phyloP scores from a whole-genome alignment of 73 alveolate species.

The Stentor coeruleus region DNA sequence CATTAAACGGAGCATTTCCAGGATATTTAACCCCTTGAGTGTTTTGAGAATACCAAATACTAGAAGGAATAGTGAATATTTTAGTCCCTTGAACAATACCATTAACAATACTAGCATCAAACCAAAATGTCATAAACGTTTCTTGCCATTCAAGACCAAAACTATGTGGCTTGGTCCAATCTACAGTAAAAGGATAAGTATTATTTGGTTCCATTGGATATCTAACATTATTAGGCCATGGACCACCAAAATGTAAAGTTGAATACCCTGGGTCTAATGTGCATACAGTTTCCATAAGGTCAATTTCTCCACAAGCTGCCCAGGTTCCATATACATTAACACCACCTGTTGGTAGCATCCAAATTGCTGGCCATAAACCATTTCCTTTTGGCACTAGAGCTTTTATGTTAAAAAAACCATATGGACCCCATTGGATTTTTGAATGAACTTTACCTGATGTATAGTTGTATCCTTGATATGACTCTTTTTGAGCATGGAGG shows the following conservation, averaged over 20 bases:
- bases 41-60: conserved; percentile 1
- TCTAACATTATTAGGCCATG: conserved; percentile 2
- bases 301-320: conserved; percentile 32
- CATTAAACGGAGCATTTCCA: conserved; percentile 27
- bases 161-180: neutral
- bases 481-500: neutral
- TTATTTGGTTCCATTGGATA: neutral
- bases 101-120: neutral
- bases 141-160: conserved; percentile 17
- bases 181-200: conserved; percentile 11
- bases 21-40: conserved; percentile 10
- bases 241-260: conserved; percentile 23
- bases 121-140: conserved; percentile 3
- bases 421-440: neutral
- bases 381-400: conserved; percentile 25
- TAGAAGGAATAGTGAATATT: conserved; percentile 4
- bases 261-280: neutral
- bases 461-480: neutral
- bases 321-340: conserved; percentile 13
- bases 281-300: conserved; percentile 23
- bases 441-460: conserved; percentile 18
- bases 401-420: conserved; percentile 20
- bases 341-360: neutral
- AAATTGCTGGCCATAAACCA: conserved; percentile 25
- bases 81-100: neutral